Evolutionary conservation across 306 rosid species (phyloP), one percentile per base, ranked within the genome.

Genomic region (Glycyrrhiza uralensis): DNA sequence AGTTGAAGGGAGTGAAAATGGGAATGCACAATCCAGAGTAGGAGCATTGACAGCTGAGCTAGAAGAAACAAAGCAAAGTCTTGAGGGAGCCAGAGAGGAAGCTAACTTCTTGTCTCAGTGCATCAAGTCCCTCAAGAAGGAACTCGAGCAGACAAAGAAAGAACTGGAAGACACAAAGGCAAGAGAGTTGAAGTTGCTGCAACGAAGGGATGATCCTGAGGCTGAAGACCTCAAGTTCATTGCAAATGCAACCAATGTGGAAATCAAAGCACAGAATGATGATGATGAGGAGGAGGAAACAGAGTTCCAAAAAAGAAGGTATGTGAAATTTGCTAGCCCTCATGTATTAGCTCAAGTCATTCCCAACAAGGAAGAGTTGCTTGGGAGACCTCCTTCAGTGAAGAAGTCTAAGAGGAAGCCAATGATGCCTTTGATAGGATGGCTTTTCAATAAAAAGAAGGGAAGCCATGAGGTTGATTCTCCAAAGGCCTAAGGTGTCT

Each of bases 311-410:
- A 87, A 75, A 65, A 87, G 82, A 33, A 84, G 98, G 75, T 82
- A 74, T 6, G 98, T 93, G 83, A 88, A 87, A 54, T 93, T 93
- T 62, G 93, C 98, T 6, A 88, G 86, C 47, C 96, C 98, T 72
- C 89, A 89, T 66, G 81, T 85, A 5, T 50, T 81, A 8, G 85
- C 87, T 58, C 75, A 71, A 19, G 86, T 84, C 24, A 87, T 92
- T 49, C 59, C 81, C 4, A 72, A 60, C 26, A 81, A 56, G 26
- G 87, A 85, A 2, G 83, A 84, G 7, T 4, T 24, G 14, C 65
- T 45, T 7, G 76, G 74, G 20, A 67, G 51, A 44, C 71, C 86
- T 14, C 66, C 83, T 77, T 87, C 93, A 2, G 17, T 58, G 0
- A 87, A 86, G 77, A 90, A 83, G 80, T 24, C 23, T n/a, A 88